A percentile compares a stretch with the other conserved stretches of the same genome.
Evolutionary conservation across 768 basidiomycete genomes (phyloP).

Genomic region (Mycena belliarum): DNA sequence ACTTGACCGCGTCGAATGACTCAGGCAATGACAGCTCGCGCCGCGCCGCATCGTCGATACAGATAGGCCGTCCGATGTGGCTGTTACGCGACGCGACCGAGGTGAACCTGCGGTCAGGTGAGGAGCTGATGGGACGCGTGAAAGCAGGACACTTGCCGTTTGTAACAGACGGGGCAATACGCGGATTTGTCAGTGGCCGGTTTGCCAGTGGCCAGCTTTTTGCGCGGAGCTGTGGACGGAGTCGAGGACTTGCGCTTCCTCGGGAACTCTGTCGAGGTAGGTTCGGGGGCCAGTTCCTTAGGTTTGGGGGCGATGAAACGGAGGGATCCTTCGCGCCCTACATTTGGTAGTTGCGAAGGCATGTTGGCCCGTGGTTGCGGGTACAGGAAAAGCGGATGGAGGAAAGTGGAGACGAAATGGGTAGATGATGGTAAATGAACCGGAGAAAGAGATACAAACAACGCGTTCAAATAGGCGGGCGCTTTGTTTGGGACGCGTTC

Average conservation of each 20-base stretch:
- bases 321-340: not conserved
- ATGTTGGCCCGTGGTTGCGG: not conserved
- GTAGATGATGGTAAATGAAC: not conserved
- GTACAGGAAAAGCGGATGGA: not conserved
- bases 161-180: slow-evolving; percentile 7
- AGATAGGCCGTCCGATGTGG: not conserved
- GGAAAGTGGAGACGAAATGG: not conserved
- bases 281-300: not conserved
- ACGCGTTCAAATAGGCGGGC: slow-evolving; percentile 1
- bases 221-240: no score
- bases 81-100: not conserved
- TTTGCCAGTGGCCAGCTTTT: no score
- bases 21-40: not conserved
- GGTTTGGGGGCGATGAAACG: not conserved
- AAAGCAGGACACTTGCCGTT: not conserved
- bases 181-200: not conserved
- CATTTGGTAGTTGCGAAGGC: not conserved
- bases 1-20: not conserved
- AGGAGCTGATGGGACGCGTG: not conserved
- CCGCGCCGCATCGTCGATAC: not conserved
- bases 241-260: not conserved
- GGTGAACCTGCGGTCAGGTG: slow-evolving; percentile 1
- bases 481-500: not conserved
- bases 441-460: slow-evolving; percentile 13
- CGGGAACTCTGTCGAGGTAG: not conserved